Evolutionary conservation across 495 filamentous ascomycete genomes (phyloP), one percentile per base, ranked within the genome.

Genomic region (Aspergillus haitiensis): DNA sequence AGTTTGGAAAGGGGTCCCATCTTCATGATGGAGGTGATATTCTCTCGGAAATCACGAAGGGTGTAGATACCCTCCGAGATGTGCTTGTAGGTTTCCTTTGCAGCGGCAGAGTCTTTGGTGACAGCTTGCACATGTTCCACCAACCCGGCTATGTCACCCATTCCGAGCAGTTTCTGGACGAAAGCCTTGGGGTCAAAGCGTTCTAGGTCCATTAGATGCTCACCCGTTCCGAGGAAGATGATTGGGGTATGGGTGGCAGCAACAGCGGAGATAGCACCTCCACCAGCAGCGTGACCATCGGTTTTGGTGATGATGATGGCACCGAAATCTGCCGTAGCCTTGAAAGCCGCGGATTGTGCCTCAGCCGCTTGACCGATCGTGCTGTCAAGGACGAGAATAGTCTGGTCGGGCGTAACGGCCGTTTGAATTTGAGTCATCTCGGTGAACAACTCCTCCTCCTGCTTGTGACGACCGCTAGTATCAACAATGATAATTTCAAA

Each of bases 401-500:
- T 99, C 76, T 99, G 94, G 71, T 99, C 91, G 0, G 94, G 95
- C 39, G 84, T 87, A 39, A 98, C 90, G 3, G 94, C 95, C 10
- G 80, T 78, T 69, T 98, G 94, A 58, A 99, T 98, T 72, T 99
- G 92, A 59, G 91, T 86, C 94, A 99, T 99, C 72, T 99, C 94
- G 39, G 91, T 89, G 72, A 99, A 99, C 10, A 99, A 79, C 18
- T 94, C 92, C 63, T 91, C 86, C 74, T 98, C 95, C 66, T 99
- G 94, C 67, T 90, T 83, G 78, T 99, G 94, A 59, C 94, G 82
- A 64, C 94, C 94, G 58, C 87, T 91, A 2, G 94, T 99, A 79
- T 99, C 94, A 15, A 99, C 94, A 61, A 99, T 97, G 63, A 99
- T 99, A 53, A 99, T 86, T 75, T 99, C 94, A 70, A 98, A 99